These are phyloP conservation scores for Erythrophleum ivorense DNA, from an alignment of 331 rosid genomes.

Conservation along the genomic window DNA sequence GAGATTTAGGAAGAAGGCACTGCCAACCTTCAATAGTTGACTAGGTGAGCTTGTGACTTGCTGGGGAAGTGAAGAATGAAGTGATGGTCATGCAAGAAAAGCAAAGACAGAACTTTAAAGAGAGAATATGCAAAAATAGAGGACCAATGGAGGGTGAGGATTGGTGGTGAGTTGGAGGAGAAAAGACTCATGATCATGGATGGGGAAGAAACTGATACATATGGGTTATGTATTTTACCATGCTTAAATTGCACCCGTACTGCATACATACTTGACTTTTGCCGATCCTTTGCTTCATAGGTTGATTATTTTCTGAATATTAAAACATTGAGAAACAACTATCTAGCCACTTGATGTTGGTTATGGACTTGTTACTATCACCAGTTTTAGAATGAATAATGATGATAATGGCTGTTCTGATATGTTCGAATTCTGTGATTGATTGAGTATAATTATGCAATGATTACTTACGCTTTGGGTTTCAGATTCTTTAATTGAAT, in stretches of 20 bases:
- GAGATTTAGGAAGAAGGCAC: slow-evolving; percentile 12
- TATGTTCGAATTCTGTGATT: neutral
- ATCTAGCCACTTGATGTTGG: neutral
- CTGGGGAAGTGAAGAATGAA: neutral
- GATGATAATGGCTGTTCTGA: neutral
- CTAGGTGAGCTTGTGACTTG: neutral
- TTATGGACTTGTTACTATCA: neutral
- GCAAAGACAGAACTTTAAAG: neutral
- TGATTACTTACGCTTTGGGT: slow-evolving; percentile 11
- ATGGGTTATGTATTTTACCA: neutral
- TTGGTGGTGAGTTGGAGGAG: neutral
- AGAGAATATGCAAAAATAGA: neutral
- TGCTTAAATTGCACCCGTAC: neutral
- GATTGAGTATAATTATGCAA: neutral
- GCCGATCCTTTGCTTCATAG: neutral
- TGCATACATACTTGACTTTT: neutral
- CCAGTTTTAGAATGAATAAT: neutral
- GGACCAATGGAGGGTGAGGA: neutral
- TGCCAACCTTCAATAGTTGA: neutral
- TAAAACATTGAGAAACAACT: neutral
- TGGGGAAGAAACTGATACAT: neutral
- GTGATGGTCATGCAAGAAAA: neutral
- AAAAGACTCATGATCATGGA: neutral
- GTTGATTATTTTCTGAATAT: neutral
- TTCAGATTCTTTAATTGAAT: neutral